Base-by-base conservation (phyloP, 768 basidiomycete species). In the Agaricus bisporus region DNA sequence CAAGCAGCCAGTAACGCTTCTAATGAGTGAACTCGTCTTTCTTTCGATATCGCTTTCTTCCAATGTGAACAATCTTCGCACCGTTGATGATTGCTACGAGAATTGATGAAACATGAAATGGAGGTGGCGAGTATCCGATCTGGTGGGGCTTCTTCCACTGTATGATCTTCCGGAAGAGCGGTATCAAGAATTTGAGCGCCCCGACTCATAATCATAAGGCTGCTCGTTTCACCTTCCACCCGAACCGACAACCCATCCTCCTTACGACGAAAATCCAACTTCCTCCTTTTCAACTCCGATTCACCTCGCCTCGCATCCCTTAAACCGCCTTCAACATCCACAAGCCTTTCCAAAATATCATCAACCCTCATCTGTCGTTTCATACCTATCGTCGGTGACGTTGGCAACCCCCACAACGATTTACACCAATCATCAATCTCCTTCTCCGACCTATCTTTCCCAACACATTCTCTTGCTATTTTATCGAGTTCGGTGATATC, bases 391-490 rank as follows among this genome's bases (percentile, higher is more conserved):
- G 71, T 66, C 7, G 77, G 73, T 5, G 71, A 74, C 1, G 62
- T 57, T 4, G 69, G 64, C 37, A 72, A 71, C 2, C 70, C 68
- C 66, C 70, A 77, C 28, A 73, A 48, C 17, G 50, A 50, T 39
- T 67, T 68, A 20, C 59, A 63, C 60, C 64, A 68, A 45, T 84
- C 80, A 22, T 78, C 73, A 15, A 77, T 63, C 42, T 79, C 77
- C 56, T 84, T 82, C 28, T 73, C 63, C 4, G 66, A 63, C 17
- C 68, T 59, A 51, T 85, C 84, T 46, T 73, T 73, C 3, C 85
- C 85, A 8, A 81, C 70, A 1, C 72, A 72, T 14, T 74, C 70
- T 22, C 73, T 74, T 0, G 86, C 88, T 52, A 83, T 74, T 2
- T 65, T 63, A 54, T 86, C 78, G 12, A 86, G 66, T 17, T 73